Evolutionary conservation across 108 stramenopile genomes (phyloP), one percentile per base, ranked within the genome.

Genomic region (Craspedostauros australis): DNA sequence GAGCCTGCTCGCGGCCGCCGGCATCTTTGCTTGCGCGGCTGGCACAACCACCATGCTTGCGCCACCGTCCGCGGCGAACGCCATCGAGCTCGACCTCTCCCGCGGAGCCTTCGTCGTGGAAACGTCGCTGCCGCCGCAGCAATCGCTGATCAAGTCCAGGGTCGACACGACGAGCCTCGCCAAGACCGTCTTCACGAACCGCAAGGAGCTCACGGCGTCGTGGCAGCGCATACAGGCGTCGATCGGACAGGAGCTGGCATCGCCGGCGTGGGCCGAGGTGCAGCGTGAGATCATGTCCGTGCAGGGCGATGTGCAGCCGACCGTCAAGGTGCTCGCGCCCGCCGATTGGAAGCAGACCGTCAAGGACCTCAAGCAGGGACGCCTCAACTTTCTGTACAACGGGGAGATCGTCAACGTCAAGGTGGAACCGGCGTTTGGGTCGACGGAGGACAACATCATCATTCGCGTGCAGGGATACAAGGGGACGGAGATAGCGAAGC

Each of bases 371-470:
- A 8, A 31, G 1, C 29, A 39, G 27, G 61, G 61, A 28, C 29
- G 46, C 31, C 29, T 62, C 16, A 62, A 62, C 23, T 44, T 62
- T 3, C 14, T 62, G 8, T 30, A 53, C 19, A 53, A 62, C 41
- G 61, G 61, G 2, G 61, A 62, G 27, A 39, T 62, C 16, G 42
- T 62, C 28, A 62, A 62, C 45, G 28, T 62, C 19, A 16, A 39
- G 1, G 50, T 62, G 2, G 39, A 50, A 15, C 39, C 41, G n/a
- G 34, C 19, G 15, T 45, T 45, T 42, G 41, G 51, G 7, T 20
- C 52, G 33, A 18, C 33, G 3, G 51, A 62, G 46, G 61, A 62
- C 44, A 51, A 62, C 5, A 1, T 62, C 1, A 22, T 62, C 41
- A 53, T 62, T 62, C 52, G 52, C 30, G 50, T 43, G 30, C 45